Evolutionary conservation across 257 asterid species (phyloP).

Genomic region (Schizonepeta tenuifolia): DNA sequence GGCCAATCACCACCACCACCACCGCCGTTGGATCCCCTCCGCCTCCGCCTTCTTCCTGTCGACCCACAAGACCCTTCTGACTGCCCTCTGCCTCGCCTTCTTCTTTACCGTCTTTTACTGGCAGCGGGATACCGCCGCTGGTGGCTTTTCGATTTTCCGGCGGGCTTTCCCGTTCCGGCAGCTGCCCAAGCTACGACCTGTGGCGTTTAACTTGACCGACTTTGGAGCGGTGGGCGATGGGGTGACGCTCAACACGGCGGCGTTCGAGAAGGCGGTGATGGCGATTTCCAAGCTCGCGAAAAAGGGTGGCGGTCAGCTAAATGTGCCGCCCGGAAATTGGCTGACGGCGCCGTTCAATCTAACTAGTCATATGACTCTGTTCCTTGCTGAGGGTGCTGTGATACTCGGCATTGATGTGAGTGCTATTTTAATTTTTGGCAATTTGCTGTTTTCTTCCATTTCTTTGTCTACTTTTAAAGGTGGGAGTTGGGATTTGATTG

Average conservation of each 20-base stretch:
- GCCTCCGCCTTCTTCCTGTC: conserved; percentile 35
- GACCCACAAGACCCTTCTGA: conserved; percentile 47
- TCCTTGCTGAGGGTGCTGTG: conserved; percentile 78
- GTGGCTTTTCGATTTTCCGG: conserved; percentile 46
- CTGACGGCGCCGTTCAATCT: conserved; percentile 87
- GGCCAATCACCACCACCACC: conserved; percentile 38
- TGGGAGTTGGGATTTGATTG: not conserved
- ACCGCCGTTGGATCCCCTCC: conserved; percentile 52
- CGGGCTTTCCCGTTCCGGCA: conserved; percentile 40
- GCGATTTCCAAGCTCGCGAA: conserved; percentile 64
- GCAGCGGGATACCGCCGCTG: conserved; percentile 52
- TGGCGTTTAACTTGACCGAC: conserved; percentile 67
- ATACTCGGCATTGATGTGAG: conserved; percentile 80
- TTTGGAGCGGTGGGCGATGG: conserved; percentile 91
- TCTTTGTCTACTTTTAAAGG: not conserved
- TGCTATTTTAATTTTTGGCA: conserved; percentile 4
- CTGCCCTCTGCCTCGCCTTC: conserved; percentile 44
- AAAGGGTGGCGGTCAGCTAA: conserved; percentile 81
- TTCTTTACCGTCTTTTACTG: conserved; percentile 48
- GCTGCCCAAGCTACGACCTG: conserved; percentile 58
- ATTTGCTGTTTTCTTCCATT: not conserved
- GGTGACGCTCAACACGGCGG: conserved; percentile 62
- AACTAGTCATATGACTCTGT: conserved; percentile 83
- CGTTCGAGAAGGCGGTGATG: conserved; percentile 68
- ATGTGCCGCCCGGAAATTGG: conserved; percentile 82